A percentile compares a stretch with the other conserved stretches of the same genome.
phyloP scores from a whole-genome alignment of 148 eudicot genomes.

The Rhododendron kiyosumense region DNA sequence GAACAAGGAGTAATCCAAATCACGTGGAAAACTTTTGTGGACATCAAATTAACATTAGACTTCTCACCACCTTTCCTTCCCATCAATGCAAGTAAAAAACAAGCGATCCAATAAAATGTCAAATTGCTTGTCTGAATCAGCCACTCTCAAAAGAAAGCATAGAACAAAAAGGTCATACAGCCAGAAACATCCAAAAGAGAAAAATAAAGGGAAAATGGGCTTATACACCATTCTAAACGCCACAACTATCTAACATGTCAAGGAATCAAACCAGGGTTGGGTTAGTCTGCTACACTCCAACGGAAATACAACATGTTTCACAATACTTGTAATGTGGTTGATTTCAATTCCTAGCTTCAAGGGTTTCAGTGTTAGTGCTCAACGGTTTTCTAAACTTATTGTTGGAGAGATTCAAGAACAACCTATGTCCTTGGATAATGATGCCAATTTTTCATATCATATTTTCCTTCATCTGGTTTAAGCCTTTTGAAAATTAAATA shows the following conservation, averaged over 20 bases:
- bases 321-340: neutral
- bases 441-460: neutral
- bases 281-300: neutral
- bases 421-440: neutral
- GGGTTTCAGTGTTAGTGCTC: neutral
- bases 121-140: neutral
- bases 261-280: neutral
- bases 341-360: neutral
- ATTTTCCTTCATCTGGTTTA: neutral
- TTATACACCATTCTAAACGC: neutral
- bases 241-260: neutral
- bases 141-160: neutral
- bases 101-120: neutral
- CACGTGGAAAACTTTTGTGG: neutral
- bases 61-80: neutral
- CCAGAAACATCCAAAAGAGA: neutral
- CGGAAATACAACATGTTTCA: neutral
- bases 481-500: neutral
- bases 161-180: neutral
- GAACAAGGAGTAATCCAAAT: neutral
- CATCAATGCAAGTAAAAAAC: neutral
- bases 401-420: neutral
- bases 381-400: neutral
- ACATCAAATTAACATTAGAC: neutral
- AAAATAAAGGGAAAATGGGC: neutral